phyloP scores from a whole-genome alignment of 2,329 filamentous ascomycete species.

The Chaetomium globosum region DNA sequence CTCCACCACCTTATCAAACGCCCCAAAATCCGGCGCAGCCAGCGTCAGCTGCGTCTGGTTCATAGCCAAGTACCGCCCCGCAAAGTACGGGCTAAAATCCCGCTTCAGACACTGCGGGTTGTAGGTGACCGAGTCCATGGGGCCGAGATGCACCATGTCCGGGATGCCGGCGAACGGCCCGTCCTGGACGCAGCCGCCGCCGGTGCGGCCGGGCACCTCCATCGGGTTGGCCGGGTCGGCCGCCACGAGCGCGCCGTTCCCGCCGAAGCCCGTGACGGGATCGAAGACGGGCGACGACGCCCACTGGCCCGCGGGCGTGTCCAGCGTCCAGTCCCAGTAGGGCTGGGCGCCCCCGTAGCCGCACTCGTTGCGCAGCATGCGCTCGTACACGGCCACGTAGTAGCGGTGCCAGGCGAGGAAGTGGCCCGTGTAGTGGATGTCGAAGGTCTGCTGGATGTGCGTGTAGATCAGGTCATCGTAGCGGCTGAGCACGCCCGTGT shows the following conservation, averaged over 20 bases:
- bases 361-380: conserved; percentile 46
- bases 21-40: conserved; percentile 36
- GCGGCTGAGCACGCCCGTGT: conserved; percentile 36
- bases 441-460: conserved; percentile 42
- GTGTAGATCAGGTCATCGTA: conserved; percentile 47
- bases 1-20: conserved; percentile 27
- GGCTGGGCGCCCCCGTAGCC: conserved; percentile 43
- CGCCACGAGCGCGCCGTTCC: conserved; percentile 24
- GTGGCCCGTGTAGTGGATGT: conserved; percentile 41
- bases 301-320: conserved; percentile 19
- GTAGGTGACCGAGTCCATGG: conserved; percentile 17
- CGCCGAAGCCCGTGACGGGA: conserved; percentile 30
- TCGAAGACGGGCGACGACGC: conserved; percentile 32
- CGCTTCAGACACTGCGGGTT: conserved; percentile 34
- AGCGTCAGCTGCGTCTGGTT: conserved; percentile 37
- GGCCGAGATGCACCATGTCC: conserved; percentile 33
- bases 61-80: conserved; percentile 35
- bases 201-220: conserved; percentile 29
- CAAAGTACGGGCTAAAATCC: conserved; percentile 32
- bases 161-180: conserved; percentile 27
- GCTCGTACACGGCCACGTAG: conserved; percentile 44
- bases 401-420: conserved; percentile 49
- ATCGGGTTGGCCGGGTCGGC: conserved; percentile 22
- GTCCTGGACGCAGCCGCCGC: conserved; percentile 29
- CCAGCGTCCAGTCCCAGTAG: conserved; percentile 48